Evolutionary conservation across 495 filamentous ascomycete genomes (phyloP).

Genomic region (Aspergillus leporis): DNA sequence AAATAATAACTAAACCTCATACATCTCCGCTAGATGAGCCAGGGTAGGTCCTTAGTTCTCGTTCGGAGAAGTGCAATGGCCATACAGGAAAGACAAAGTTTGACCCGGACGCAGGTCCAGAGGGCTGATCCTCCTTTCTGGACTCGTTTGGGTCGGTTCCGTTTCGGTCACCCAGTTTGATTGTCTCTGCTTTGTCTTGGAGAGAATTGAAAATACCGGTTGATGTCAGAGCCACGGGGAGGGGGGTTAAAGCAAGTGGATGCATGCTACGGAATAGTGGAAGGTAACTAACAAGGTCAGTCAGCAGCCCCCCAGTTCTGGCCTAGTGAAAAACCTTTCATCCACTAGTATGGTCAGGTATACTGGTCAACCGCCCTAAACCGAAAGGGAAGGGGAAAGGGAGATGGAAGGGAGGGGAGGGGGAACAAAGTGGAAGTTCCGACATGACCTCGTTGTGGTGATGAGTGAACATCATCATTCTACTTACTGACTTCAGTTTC

Average conservation of each 20-base stretch:
- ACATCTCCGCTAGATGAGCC: slow-evolving; percentile 33
- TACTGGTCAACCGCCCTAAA: background rate
- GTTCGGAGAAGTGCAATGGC: slow-evolving; percentile 38
- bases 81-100: slow-evolving; percentile 44
- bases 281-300: slow-evolving; percentile 19
- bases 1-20: slow-evolving; percentile 31
- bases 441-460: slow-evolving; percentile 26
- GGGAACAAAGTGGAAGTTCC: slow-evolving; percentile 19
- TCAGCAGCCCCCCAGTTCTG: slow-evolving; percentile 11
- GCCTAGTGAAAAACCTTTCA: slow-evolving; percentile 10
- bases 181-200: slow-evolving; percentile 37
- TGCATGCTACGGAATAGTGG: slow-evolving; percentile 34
- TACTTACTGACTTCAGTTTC: slow-evolving; percentile 12
- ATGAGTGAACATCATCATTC: slow-evolving; percentile 12
- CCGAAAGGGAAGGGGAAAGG: slow-evolving; percentile 17
- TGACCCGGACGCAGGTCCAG: slow-evolving; percentile 51
- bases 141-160: slow-evolving; percentile 40
- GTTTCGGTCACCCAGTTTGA: slow-evolving; percentile 36
- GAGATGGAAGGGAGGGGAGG: slow-evolving; percentile 12
- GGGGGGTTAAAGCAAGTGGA: slow-evolving; percentile 37
- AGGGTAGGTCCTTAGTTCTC: slow-evolving; percentile 34
- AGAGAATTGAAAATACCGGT: slow-evolving; percentile 35
- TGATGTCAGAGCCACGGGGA: slow-evolving; percentile 46
- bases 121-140: slow-evolving; percentile 49
- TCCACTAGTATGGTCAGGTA: background rate